A percentile compares a stretch with the other conserved stretches of the same genome.
These are phyloP conservation scores for Plasmodium chabaudi DNA, from an alignment of 169 alveolate species.

Conservation along the genomic window DNA sequence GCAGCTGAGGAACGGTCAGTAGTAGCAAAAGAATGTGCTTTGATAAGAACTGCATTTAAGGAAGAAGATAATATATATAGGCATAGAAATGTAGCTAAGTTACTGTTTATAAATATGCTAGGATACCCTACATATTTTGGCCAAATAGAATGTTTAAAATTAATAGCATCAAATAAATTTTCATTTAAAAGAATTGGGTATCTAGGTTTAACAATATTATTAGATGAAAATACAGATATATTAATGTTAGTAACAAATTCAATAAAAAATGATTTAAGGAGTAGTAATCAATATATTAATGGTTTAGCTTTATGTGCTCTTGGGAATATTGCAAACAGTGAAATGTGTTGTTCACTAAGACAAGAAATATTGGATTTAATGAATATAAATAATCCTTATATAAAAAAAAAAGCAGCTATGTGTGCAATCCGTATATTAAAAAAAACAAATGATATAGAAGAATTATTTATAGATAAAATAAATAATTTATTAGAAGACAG, in stretches of 20 bases:
- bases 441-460: slow-evolving; percentile 84
- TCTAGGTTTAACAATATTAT: slow-evolving; percentile 96
- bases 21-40: slow-evolving; percentile 98
- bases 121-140: slow-evolving; percentile 98
- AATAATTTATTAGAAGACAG: slow-evolving; percentile 94
- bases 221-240: slow-evolving; percentile 98
- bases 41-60: slow-evolving; percentile 96
- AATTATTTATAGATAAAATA: slow-evolving; percentile 90
- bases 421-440: slow-evolving; percentile 86
- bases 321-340: slow-evolving; percentile 98
- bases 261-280: slow-evolving; percentile 96
- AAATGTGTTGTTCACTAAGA: slow-evolving; percentile 96
- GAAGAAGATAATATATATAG: slow-evolving; percentile 90
- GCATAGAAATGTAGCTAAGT: slow-evolving; percentile 97
- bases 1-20: slow-evolving; percentile 99
- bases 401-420: slow-evolving; percentile 97
- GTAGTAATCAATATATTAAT: slow-evolving; percentile 93
- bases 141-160: slow-evolving; percentile 97
- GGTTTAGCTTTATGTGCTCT: slow-evolving; percentile 98
- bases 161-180: slow-evolving; percentile 96
- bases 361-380: slow-evolving; percentile 92
- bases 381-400: slow-evolving; percentile 94
- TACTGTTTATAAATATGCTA: slow-evolving; percentile 96
- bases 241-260: slow-evolving; percentile 98
- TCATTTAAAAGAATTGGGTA: slow-evolving; percentile 98